A percentile compares a stretch with the other conserved stretches of the same genome.
These are phyloP conservation scores for Metarhizium brunneum DNA, from an alignment of 2,329 filamentous ascomycete genomes.

Conservation along the genomic window DNA sequence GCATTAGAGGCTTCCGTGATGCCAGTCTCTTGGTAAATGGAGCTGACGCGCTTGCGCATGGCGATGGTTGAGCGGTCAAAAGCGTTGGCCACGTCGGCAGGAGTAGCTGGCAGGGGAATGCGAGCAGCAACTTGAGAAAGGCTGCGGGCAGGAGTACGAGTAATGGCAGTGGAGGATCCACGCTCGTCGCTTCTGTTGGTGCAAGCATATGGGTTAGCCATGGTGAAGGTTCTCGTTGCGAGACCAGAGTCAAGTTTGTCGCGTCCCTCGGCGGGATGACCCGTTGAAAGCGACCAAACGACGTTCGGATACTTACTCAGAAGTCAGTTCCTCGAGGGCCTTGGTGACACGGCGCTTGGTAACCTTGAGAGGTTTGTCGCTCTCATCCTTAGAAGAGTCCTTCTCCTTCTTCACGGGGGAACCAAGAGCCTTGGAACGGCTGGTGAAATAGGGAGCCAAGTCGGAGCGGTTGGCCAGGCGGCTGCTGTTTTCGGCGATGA, in stretches of 20 bases:
- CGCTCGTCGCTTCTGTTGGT: slow-evolving; percentile 20
- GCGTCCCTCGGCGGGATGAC: background rate
- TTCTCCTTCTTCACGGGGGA: slow-evolving; percentile 54
- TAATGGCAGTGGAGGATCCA: slow-evolving; percentile 33
- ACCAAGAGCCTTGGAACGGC: slow-evolving; percentile 46
- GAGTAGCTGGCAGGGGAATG: slow-evolving; percentile 70
- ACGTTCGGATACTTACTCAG: slow-evolving; percentile 28
- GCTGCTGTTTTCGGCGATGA: slow-evolving; percentile 59
- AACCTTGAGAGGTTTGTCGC: slow-evolving; percentile 32
- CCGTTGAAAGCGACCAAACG: too few species aligned
- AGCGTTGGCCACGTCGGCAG: slow-evolving; percentile 64
- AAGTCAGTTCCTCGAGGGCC: slow-evolving; percentile 33
- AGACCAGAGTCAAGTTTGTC: background rate
- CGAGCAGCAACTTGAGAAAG: slow-evolving; percentile 45
- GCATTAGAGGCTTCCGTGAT: slow-evolving; percentile 56
- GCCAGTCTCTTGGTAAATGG: slow-evolving; percentile 55
- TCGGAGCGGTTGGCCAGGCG: slow-evolving; percentile 52
- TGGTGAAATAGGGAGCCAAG: slow-evolving; percentile 69
- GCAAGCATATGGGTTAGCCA: background rate
- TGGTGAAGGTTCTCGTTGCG: background rate
- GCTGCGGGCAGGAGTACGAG: slow-evolving; percentile 41
- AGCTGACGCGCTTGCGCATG: slow-evolving; percentile 55
- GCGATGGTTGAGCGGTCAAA: slow-evolving; percentile 63
- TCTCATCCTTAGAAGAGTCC: slow-evolving; percentile 27
- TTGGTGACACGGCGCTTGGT: slow-evolving; percentile 36